These are phyloP conservation scores for Hymenoscyphus repandus DNA, from an alignment of 2,329 filamentous ascomycete species.

Conservation along the genomic window DNA sequence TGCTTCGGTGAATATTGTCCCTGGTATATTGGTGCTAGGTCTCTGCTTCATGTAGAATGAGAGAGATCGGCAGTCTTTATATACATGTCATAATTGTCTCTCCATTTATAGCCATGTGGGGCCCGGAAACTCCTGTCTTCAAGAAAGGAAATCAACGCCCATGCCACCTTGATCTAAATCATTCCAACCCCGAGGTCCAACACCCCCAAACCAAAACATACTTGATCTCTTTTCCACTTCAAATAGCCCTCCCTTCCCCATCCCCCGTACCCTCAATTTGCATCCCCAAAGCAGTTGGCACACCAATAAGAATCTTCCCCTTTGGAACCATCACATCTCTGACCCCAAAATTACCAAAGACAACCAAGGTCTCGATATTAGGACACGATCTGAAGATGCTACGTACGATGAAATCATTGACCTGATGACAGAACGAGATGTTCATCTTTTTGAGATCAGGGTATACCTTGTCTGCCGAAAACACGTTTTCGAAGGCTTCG, in stretches of 20 bases:
- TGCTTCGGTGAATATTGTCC: no score
- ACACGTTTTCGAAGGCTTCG: constrained; percentile 68
- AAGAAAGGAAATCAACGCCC: no score
- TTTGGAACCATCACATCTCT: constrained; percentile 47
- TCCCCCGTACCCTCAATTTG: constrained; percentile 47
- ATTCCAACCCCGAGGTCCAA: no score
- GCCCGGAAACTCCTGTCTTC: no score
- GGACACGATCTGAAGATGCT: constrained; percentile 61
- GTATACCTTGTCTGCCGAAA: constrained; percentile 57
- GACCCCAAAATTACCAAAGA: constrained; percentile 63
- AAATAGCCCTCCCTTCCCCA: constrained; percentile 20
- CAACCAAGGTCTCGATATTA: constrained; percentile 51
- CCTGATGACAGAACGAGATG: constrained; percentile 67
- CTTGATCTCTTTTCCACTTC: no score
- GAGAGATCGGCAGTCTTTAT: no score
- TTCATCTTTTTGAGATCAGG: constrained; percentile 67
- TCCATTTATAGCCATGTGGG: no score
- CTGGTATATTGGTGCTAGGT: no score
- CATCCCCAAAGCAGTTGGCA: constrained; percentile 56
- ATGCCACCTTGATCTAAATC: no score
- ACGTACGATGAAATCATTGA: constrained; percentile 60
- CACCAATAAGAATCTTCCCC: constrained; percentile 51
- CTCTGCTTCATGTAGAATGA: no score
- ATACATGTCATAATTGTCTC: no score
- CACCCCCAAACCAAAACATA: no score